Evolutionary conservation across 2,329 filamentous ascomycete species (phyloP), one percentile per base, ranked within the genome.

Genomic region (Colletotrichum lupini): DNA sequence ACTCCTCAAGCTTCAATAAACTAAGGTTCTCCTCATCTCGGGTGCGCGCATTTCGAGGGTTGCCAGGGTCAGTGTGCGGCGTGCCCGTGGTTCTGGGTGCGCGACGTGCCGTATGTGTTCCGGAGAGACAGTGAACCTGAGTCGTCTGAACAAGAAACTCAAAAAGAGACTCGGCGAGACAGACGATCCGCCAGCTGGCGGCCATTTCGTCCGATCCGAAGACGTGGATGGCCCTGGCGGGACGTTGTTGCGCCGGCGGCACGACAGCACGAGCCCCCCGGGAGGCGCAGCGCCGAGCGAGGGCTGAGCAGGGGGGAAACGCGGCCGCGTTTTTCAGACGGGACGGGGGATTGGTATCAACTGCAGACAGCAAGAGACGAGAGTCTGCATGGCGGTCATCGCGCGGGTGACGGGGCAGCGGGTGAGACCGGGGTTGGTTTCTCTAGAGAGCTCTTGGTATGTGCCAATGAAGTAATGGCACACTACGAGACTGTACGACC

Each of bases 181-280:
- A 70, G 24, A 65, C 67, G 56, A 61, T 35, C 62, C 62, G 55
- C 67, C 59, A 56, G 5, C 37, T 60, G 66, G 62, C 53, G 22
- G 63, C 46, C 49, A 71, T 73, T 73, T 73, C 71, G 19, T 73
- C 71, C 71, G 71, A 66, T 61, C 60, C 59, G 42, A 56, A 37
- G 19, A 28, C 67, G 16, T 70, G 60, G 60, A 56, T 26, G n/a
- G 26, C 61, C 46, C 35, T 66, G 67, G 49, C 71, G 71, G 71
- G 55, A 71, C 55, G 60, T 70, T 73, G 61, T 73, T 73, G 71
- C 67, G 61, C 71, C 71, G 71, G 71, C 59, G 35, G 42, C 60
- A 55, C 26, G 30, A 55, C 68, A 49, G 26, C 24, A 28, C 46
- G 52, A 24, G 53, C 30, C 26, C 49, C 68, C 60, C 49, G 60